Evolutionary conservation across 2,329 filamentous ascomycete species (phyloP), one percentile per base, ranked within the genome.

Genomic region (Chrysosporium keratinophilum): DNA sequence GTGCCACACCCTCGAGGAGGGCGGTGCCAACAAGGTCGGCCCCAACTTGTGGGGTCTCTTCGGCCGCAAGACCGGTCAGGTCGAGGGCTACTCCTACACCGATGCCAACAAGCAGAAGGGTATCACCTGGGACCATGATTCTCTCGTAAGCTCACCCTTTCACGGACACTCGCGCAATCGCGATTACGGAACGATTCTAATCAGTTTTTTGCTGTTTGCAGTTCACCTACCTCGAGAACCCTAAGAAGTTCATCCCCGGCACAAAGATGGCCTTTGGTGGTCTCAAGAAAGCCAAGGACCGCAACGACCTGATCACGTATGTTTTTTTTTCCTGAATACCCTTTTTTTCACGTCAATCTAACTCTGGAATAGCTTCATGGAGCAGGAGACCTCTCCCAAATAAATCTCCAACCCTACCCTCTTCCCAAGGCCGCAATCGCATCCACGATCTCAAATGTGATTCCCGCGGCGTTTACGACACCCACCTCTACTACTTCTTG

Each of bases 251-350:
- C 84, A 96, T 98, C 63, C 93, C 93, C 65, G 93, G 93, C 66
- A 98, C 93, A 79, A 98, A 97, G 88, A 98, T 98, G 93, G 93
- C 93, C 68, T 98, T 97, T 73, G 93, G 93, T 78, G 93, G 93
- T 75, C 83, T 98, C 71, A 98, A 98, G 90, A 98, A 98, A 88
- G 82, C 83, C 71, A 97, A 97, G 87, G 93, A 97, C 80, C 83
- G 93, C 74, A 95, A 97, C 75, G 91, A 98, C 76, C 81, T 98
- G 68, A 95, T 98, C 83, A 89, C 88, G 85, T 91, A 86, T 67
- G 85, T 81, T 59, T 44, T 34, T 12, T 11, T 12, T 12, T n/a
- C 17, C 9, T 39, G 9, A 9, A n/a, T n/a, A n/a, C n/a, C n/a
- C 23, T 28, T 28, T 7, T 28, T 7, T 7, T 28, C 7, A 7